Evolutionary conservation across 148 eudicot species (phyloP), one percentile per base, ranked within the genome.

Genomic region (Drosera capensis): DNA sequence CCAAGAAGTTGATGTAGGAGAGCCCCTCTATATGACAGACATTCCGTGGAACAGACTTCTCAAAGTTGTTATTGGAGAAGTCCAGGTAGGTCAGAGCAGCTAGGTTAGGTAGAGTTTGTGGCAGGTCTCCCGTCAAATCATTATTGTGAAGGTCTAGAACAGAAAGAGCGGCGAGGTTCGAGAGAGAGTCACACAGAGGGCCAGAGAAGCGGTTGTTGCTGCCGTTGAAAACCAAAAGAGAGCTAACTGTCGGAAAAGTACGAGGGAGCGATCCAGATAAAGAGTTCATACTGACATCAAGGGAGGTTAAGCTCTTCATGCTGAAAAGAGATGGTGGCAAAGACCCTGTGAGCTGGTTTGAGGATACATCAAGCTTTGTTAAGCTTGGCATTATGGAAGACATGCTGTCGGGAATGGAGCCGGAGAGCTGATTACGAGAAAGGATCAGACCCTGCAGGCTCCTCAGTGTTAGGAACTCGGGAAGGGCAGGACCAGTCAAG

Each of bases 381-480:
- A 88, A 66, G 59, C 73, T 71, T 23, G 92, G 77, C 62, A 74
- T 40, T 22, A 60, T 26, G 14, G 63, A 59, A 46, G 59, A 73
- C 22, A 75, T 21, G 58, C 65, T 48, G 43, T 63, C 58, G 9
- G 97, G 94, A 24, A 88, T 69, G 1, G 69, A 26, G 43, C 94
- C 97, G 21, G 65, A 56, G 18, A 88, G 52, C 52, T 60, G 38
- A 42, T 88, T 88, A 56, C 83, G 83, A 12, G 97, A 88, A 14
- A 83, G 67, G 45, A 77, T 26, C 19, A 88, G 80, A 4, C 97
- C 97, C 56, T 88, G 97, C 46, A 88, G 84, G 51, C 71, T 80
- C 62, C 38, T 65, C 62, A 72, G 45, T 44, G 77, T 53, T 54
- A 71, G 62, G 14, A 57, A 43, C 23, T 51, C 58, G 18, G 84